These are phyloP conservation scores for Aaosphaeria arxii DNA, from an alignment of 2,329 filamentous ascomycete species.

Conservation along the genomic window DNA sequence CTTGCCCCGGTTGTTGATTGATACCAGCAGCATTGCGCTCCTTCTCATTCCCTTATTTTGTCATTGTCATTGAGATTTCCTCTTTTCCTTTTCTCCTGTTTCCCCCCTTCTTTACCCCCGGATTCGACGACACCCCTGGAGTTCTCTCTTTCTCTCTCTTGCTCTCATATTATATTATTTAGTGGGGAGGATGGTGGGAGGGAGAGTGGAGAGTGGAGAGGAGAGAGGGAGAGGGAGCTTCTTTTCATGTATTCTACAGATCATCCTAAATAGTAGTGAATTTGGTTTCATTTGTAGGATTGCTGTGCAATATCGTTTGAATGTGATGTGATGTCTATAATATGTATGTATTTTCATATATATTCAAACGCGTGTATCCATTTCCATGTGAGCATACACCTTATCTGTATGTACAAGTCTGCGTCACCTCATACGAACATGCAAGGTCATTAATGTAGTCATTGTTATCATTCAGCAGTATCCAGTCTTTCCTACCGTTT, in stretches of 20 bases:
- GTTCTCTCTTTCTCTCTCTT: constrained; percentile 11
- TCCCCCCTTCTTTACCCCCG: too few species aligned
- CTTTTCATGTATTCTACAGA: constrained; percentile 42
- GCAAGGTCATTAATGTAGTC: too few species aligned
- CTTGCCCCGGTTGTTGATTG: constrained; percentile 42
- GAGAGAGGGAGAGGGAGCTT: constrained; percentile 30
- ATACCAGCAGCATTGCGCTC: constrained; percentile 45
- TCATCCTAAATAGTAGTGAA: constrained; percentile 30
- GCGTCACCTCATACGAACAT: too few species aligned
- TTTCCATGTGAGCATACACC: too few species aligned
- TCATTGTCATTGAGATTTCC: neutral
- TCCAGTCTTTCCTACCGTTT: too few species aligned
- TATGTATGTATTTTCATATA: too few species aligned
- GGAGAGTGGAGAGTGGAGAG: constrained; percentile 23
- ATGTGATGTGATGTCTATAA: neutral
- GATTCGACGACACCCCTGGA: too few species aligned
- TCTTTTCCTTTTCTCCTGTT: constrained; percentile 11
- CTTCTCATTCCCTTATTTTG: constrained; percentile 23
- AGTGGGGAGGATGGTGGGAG: constrained; percentile 30
- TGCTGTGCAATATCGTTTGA: neutral
- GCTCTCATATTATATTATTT: constrained; percentile 31
- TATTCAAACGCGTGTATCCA: too few species aligned
- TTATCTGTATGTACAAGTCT: too few species aligned
- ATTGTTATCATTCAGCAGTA: too few species aligned
- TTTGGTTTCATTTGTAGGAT: constrained; percentile 34